phyloP scores from a whole-genome alignment of 2,329 filamentous ascomycete genomes.

The Fusarium secorum region DNA sequence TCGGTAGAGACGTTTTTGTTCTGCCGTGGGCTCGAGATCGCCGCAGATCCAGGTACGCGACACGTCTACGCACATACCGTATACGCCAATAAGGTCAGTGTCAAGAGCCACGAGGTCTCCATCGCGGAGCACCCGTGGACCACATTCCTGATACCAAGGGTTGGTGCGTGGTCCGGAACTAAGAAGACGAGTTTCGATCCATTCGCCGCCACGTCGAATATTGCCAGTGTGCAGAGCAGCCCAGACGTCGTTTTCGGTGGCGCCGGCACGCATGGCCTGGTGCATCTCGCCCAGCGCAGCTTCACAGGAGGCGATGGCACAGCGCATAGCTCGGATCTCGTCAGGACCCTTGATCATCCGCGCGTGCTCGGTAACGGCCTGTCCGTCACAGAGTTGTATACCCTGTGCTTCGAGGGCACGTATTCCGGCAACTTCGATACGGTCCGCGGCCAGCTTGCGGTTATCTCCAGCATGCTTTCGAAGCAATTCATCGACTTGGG shows the following conservation, averaged over 20 bases:
- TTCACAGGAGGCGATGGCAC: neutral
- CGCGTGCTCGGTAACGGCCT: neutral
- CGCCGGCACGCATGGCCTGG: neutral
- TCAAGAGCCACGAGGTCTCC: neutral
- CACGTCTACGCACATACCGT: neutral
- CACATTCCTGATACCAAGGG: neutral
- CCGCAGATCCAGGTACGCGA: neutral
- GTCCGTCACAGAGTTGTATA: neutral
- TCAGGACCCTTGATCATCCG: neutral
- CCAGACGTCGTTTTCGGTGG: neutral
- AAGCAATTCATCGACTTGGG: neutral
- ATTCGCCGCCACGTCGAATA: neutral
- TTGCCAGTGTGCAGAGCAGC: neutral
- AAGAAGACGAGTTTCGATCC: neutral
- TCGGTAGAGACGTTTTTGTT: neutral
- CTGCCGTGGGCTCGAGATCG: fast-evolving
- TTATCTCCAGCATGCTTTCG: neutral
- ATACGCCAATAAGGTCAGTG: neutral
- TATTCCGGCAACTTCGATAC: neutral
- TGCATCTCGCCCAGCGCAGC: fast-evolving
- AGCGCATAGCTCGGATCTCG: neutral
- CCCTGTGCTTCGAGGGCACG: neutral
- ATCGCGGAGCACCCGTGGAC: fast-evolving
- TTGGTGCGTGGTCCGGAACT: neutral
- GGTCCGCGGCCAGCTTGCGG: neutral